Base-by-base conservation (phyloP, 495 filamentous ascomycete genomes). In the Hypoxylon trugodes region DNA sequence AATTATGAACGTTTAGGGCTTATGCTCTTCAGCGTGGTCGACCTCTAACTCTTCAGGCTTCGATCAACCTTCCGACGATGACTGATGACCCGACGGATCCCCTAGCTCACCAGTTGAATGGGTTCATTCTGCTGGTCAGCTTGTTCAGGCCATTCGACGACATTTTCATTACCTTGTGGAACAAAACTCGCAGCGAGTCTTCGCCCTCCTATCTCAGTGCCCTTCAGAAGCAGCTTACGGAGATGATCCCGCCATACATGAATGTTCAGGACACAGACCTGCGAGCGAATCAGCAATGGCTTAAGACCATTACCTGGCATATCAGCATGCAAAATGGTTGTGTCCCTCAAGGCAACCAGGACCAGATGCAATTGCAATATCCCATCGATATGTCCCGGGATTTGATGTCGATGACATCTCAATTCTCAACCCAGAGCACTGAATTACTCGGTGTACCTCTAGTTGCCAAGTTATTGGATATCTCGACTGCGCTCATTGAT, bases 291-390 rank as follows among this genome's bases (percentile, higher is more conserved):
- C 90, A 93, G 72, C 86, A 90, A 69, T 96, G 91, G 91, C 82
- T 94, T n/a, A 87, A 90, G 62, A 90, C 89, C 21, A 87, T 89
- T 68, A 82, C 90, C 1, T 95, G 91, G 91, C 87, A 92, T 56
- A 70, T 94, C 40, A 76, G 69, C 48, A 74, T 73, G 72, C 81
- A 78, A 49, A 82, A 76, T 51, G 78, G 81, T 33, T 76, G 74
- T 56, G 76, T 80, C 42, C 77, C 72, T 53, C 75, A 77, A 36
- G 70, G 69, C 48, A 59, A 66, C 35, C 72, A 76, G 24, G 83
- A 92, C 72, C 77, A 82, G 46, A 77, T 93, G 77, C 86, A 82
- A 2, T 88, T 93, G 62, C 80, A 83, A 30, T 92, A 87, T 64
- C 88, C 90, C 0, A 82, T 92, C 28, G 85, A 89, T 28, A 82